Evolutionary conservation across 768 basidiomycete genomes (phyloP).

Genomic region (Trametes villosa): DNA sequence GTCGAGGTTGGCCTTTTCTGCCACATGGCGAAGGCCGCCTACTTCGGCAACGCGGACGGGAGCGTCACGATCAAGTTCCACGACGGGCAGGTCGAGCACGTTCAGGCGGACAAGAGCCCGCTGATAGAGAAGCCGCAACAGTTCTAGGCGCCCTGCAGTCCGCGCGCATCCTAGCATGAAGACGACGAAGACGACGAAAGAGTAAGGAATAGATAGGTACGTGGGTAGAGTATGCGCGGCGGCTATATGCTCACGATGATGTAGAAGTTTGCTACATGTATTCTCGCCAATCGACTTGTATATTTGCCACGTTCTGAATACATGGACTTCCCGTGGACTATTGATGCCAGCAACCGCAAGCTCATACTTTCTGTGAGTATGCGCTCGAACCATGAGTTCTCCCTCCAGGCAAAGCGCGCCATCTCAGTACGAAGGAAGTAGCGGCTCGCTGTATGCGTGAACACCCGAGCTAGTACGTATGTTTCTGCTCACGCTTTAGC

Average conservation of each 20-base stretch:
- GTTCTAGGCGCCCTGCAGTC: neutral
- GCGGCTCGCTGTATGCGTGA: too few relatives aligned
- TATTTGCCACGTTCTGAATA: neutral
- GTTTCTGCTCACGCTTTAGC: too few relatives aligned
- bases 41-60: slow-evolving; percentile 90
- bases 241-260: neutral
- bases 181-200: neutral
- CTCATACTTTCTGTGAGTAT: too few relatives aligned
- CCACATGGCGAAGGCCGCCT: slow-evolving; percentile 90
- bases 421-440: too few relatives aligned
- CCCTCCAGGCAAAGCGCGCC: too few relatives aligned
- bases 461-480: too few relatives aligned
- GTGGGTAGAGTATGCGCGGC: too few relatives aligned
- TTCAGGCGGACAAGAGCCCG: slow-evolving; percentile 21
- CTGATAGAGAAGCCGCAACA: slow-evolving; percentile 4
- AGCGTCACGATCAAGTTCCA: slow-evolving; percentile 65
- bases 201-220: too few relatives aligned
- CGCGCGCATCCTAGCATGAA: neutral
- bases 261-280: slow-evolving; percentile 14
- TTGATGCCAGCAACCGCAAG: neutral
- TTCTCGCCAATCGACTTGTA: slow-evolving; percentile 9
- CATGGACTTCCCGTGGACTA: neutral
- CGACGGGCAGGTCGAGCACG: slow-evolving; percentile 51
- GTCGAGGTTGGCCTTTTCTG: slow-evolving; percentile 99
- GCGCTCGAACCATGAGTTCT: too few relatives aligned